Percentiles rank a stretch among this genome's conserved stretches.
phyloP scores from a whole-genome alignment of 495 filamentous ascomycete genomes.

The Platismatia glauca region DNA sequence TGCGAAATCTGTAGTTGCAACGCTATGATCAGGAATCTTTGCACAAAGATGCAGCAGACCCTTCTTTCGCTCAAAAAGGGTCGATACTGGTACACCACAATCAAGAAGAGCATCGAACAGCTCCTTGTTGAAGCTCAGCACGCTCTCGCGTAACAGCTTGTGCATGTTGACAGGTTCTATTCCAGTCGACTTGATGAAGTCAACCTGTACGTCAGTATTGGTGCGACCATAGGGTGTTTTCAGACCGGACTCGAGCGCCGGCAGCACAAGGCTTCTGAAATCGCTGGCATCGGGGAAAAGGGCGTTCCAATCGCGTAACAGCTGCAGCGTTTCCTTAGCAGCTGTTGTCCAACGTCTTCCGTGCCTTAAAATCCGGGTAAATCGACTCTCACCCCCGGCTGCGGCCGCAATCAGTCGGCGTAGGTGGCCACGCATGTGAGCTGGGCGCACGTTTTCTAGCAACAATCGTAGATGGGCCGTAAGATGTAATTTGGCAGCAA shows the following conservation, averaged over 20 bases:
- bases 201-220: constrained; percentile 25
- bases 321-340: constrained; percentile 14
- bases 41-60: constrained; percentile 26
- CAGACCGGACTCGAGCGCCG: constrained; percentile 15
- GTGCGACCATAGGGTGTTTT: constrained; percentile 21
- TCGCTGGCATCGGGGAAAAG: constrained; percentile 19
- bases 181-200: constrained; percentile 15
- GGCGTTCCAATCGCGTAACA: constrained; percentile 21
- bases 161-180: constrained; percentile 16
- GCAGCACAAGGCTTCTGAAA: constrained; percentile 18
- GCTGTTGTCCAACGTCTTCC: constrained; percentile 21
- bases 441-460: constrained; percentile 22
- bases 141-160: constrained; percentile 20
- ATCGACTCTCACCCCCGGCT: constrained; percentile 23
- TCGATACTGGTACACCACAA: constrained; percentile 16
- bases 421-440: constrained; percentile 19
- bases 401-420: constrained; percentile 19
- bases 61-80: constrained; percentile 17
- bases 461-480: constrained; percentile 22
- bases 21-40: constrained; percentile 22
- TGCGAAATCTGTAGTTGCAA: constrained; percentile 20
- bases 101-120: constrained; percentile 22
- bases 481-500: constrained; percentile 25
- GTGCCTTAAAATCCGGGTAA: constrained; percentile 24
- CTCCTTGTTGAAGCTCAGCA: constrained; percentile 18